phyloP scores from a whole-genome alignment of 345 rosid genomes.

The Lumnitzera racemosa region DNA sequence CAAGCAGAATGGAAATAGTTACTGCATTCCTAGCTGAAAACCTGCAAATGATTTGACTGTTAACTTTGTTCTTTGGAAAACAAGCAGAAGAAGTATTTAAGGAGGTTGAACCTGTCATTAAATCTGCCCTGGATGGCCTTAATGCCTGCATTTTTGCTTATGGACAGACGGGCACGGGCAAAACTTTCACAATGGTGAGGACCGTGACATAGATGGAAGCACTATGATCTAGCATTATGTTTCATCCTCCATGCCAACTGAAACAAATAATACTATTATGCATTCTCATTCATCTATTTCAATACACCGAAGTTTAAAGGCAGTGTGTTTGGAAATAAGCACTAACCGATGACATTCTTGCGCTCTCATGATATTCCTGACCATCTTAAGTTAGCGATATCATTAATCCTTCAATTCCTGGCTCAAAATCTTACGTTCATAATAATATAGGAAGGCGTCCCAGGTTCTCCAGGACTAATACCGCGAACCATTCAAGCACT shows the following conservation, averaged over 20 bases:
- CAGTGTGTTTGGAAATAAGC: too few species aligned
- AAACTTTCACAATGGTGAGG: slow-evolving; percentile 72
- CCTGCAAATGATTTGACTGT: background rate
- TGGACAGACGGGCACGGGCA: slow-evolving; percentile 89
- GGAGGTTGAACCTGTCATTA: slow-evolving; percentile 75
- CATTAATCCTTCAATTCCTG: background rate
- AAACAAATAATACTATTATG: too few species aligned
- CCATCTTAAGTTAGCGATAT: background rate
- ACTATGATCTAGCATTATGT: background rate
- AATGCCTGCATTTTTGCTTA: slow-evolving; percentile 80
- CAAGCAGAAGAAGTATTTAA: slow-evolving; percentile 62
- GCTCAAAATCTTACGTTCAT: background rate
- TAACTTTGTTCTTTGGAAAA: slow-evolving; percentile 11
- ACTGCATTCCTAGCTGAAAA: too few species aligned
- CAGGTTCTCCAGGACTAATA: slow-evolving; percentile 54
- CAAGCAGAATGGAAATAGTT: too few species aligned
- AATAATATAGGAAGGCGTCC: slow-evolving; percentile 54
- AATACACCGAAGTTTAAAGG: too few species aligned
- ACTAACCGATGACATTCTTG: too few species aligned
- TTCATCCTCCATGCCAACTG: background rate
- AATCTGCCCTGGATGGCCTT: slow-evolving; percentile 73
- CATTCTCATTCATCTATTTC: too few species aligned
- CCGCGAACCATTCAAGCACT: slow-evolving; percentile 52
- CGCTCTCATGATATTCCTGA: too few species aligned
- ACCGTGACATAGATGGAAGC: background rate